Base-by-base conservation (phyloP, 2,329 filamentous ascomycete species). In the Cercospora berteroae region DNA sequence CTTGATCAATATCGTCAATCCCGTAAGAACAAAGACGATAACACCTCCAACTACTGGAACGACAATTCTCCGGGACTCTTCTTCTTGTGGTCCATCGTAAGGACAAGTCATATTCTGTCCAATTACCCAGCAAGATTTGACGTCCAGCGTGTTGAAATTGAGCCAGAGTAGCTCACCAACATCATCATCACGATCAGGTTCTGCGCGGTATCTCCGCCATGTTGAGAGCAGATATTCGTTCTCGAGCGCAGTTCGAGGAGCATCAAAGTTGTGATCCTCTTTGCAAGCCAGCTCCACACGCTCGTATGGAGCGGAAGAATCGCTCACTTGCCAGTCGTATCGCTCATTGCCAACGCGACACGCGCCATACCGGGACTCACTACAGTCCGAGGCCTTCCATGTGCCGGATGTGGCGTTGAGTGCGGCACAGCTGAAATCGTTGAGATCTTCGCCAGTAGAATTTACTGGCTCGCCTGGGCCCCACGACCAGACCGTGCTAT, bases 31-130 rank as follows among this genome's bases (percentile, higher is more conserved):
- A 58, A 89, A 82, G 1, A 90, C 86, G 23, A 90, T 85, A 5
- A 90, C 81, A 5, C 85, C 86, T 1, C 87, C 88, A 23, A 90
- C 83, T 0, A 85, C 85, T 2, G 88, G 87, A 25, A 90, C 84
- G 33, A 89, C 77, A 8, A 90, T 83, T 8, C 83, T 80, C 29
- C 81, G 78, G 23, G 83, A 79, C 4, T 79, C 76, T 44, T 80
- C 77, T 9, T 80, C 60, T 18, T 55, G 13, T 1, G 60, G 52
- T 1, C 52, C 72, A 4, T 78, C 76, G 73, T 90, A 90, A 1
- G 87, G 87, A 79, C 89, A 91, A 0, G 80, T 83, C 0, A 81
- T 80, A 64, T 86, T 85, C 23, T 83, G 78, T 0, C 86, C 86
- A 0, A 81, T 78, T 2, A 88, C 84, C 89, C 89, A 91, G 76